Conservation (phyloP, 768 basidiomycete genomes). For the Kwoniella bestiolae region DNA sequence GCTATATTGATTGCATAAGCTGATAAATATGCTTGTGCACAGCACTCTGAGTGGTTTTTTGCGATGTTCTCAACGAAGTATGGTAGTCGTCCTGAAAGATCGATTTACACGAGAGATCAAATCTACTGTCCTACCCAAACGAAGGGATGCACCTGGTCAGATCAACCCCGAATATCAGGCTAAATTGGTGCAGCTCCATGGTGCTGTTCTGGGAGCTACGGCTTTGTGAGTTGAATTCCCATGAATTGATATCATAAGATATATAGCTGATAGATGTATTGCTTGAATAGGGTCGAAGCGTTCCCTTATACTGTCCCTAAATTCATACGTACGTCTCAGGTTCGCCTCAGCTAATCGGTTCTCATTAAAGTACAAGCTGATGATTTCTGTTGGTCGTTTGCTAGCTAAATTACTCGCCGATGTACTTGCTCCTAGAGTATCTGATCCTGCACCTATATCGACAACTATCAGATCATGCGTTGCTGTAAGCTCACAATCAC, state of each 20-base stretch:
- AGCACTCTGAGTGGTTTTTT: conserved; percentile 79
- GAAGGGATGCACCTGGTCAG: conserved; percentile 61
- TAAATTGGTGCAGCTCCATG: conserved; percentile 74
- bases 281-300: conserved; percentile 67
- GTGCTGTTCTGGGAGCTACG: conserved; percentile 90
- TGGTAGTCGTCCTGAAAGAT: conserved; percentile 82
- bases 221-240: conserved; percentile 62
- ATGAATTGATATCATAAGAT: neutral
- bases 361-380: neutral
- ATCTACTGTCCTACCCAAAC: conserved; percentile 68
- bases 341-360: neutral
- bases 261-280: neutral
- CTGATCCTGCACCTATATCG: conserved; percentile 87
- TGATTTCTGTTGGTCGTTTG: neutral
- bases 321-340: conserved; percentile 66
- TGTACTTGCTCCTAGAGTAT: conserved; percentile 77
- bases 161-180: conserved; percentile 73
- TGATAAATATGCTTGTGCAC: conserved; percentile 27
- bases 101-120: conserved; percentile 75
- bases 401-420: conserved; percentile 74
- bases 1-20: conserved; percentile 5
- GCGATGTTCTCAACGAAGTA: conserved; percentile 85
- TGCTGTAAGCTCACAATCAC: conserved; percentile 32
- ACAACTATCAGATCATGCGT: conserved; percentile 83
- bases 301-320: conserved; percentile 94